Evolutionary conservation across 345 rosid species (phyloP).

Genomic region (Citrus maxima): DNA sequence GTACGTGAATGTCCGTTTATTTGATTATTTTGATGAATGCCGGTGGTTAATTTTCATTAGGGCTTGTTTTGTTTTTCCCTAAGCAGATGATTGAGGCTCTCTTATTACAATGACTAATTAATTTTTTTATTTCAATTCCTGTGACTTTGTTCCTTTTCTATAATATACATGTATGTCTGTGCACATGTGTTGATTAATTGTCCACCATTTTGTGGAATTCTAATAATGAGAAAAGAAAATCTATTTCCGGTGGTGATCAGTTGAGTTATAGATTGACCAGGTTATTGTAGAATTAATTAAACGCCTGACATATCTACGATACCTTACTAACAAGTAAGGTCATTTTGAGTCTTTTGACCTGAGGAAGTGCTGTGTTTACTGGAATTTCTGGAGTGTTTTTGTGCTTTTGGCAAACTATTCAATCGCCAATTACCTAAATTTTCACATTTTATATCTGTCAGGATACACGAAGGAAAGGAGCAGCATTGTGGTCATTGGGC

Average conservation of each 20-base stretch:
- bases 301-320: not conserved
- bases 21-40: not conserved
- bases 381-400: not conserved
- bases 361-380: not conserved
- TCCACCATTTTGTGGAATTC: not conserved
- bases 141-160: not conserved
- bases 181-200: not conserved
- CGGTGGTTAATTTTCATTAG: constrained; percentile 1
- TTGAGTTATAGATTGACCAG: not conserved
- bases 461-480: constrained; percentile 78
- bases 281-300: not conserved
- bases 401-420: not conserved
- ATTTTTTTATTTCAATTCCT: not conserved
- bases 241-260: not conserved
- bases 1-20: constrained; percentile 26
- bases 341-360: not conserved
- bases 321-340: too few species aligned
- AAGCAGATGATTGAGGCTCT: not conserved
- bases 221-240: not conserved
- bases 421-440: constrained; percentile 12
- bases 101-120: not conserved
- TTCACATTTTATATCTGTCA: constrained; percentile 14
- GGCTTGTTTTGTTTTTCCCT: not conserved
- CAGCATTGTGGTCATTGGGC: constrained; percentile 73
- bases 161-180: not conserved